Evolutionary conservation across 352 stramenopile genomes (phyloP).

Genomic region (Phytopythium chamaehyphon): DNA sequence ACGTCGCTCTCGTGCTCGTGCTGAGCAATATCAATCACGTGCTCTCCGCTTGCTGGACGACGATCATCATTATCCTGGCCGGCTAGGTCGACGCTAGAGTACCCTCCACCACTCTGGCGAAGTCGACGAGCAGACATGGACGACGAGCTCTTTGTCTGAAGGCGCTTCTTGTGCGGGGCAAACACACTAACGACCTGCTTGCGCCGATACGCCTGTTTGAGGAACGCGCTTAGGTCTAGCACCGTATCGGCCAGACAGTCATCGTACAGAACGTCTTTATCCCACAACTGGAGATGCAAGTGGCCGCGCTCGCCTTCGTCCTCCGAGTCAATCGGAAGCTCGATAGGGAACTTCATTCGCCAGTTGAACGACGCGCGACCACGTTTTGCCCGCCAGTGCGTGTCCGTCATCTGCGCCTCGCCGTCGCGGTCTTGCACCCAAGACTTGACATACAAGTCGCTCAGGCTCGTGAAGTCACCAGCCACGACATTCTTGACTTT

Average conservation of each 20-base stretch:
- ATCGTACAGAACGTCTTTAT: constrained; percentile 74
- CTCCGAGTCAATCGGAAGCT: constrained; percentile 69
- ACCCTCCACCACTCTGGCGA: constrained; percentile 15
- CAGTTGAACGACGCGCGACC: constrained; percentile 91
- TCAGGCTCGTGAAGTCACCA: constrained; percentile 82
- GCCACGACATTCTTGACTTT: constrained; percentile 86
- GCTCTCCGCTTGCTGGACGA: background rate
- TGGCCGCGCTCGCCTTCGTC: constrained; percentile 64
- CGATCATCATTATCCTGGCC: background rate
- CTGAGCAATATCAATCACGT: constrained; percentile 19
- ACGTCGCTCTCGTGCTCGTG: constrained; percentile 3
- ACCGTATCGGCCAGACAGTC: constrained; percentile 75
- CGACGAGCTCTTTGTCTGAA: constrained; percentile 34
- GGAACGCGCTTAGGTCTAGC: constrained; percentile 55
- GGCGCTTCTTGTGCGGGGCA: constrained; percentile 45
- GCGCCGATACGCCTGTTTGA: constrained; percentile 67
- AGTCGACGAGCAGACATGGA: constrained; percentile 7
- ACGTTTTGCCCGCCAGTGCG: constrained; percentile 87
- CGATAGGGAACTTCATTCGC: constrained; percentile 89
- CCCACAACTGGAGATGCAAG: constrained; percentile 78
- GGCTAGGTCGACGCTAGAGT: constrained; percentile 1
- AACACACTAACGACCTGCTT: constrained; percentile 72
- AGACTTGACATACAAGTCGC: constrained; percentile 87
- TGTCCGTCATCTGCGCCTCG: constrained; percentile 81
- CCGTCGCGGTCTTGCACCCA: constrained; percentile 84